These are phyloP conservation scores for Aspergillus ochraceus DNA, from an alignment of 2,329 filamentous ascomycete genomes.

Conservation along the genomic window DNA sequence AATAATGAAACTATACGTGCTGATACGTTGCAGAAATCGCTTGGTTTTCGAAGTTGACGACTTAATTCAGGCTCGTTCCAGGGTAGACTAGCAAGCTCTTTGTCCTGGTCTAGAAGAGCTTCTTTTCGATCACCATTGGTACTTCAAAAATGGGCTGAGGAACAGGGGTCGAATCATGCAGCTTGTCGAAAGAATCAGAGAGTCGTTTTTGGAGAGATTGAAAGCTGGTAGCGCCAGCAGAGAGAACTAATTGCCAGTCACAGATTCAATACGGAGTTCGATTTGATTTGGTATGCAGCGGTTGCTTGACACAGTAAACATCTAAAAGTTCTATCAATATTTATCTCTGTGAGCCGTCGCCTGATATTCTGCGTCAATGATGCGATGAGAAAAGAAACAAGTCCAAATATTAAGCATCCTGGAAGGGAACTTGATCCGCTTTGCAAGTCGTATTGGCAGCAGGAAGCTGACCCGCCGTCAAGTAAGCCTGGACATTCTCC, in stretches of 20 bases:
- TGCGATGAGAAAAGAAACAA: too few relatives aligned
- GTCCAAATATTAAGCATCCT: too few relatives aligned
- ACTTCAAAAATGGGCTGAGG: neutral
- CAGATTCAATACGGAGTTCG: too few relatives aligned
- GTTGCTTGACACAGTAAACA: too few relatives aligned
- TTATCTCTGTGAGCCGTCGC: too few relatives aligned
- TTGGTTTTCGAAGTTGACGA: conserved; percentile 8
- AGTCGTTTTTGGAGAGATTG: neutral
- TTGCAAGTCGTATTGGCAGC: too few relatives aligned
- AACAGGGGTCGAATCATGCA: neutral
- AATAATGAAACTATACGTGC: neutral
- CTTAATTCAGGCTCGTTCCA: neutral
- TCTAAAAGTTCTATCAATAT: too few relatives aligned
- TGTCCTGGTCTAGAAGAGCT: neutral
- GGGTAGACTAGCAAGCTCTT: neutral
- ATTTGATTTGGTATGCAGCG: too few relatives aligned
- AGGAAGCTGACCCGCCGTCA: too few relatives aligned
- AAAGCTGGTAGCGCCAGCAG: neutral
- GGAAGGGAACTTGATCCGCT: too few relatives aligned
- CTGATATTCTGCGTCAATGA: too few relatives aligned
- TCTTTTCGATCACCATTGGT: neutral
- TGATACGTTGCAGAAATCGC: neutral
- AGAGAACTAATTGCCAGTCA: neutral
- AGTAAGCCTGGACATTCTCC: too few relatives aligned
- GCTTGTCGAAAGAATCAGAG: neutral